Evolutionary conservation across 2,329 filamentous ascomycete species (phyloP).

Genomic region (Paraconiothyrium sp.): DNA sequence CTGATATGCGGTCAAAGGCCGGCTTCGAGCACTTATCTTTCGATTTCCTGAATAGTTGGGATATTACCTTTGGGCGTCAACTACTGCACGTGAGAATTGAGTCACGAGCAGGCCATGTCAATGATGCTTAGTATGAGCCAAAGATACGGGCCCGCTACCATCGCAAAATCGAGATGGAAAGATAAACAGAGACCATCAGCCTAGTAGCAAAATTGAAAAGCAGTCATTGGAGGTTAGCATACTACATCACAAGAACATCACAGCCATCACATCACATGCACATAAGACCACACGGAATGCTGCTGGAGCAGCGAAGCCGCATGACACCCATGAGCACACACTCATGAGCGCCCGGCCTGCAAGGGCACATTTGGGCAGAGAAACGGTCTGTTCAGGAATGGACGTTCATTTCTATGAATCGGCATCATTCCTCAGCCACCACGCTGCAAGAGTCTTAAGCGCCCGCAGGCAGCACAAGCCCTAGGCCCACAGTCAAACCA

Average conservation of each 20-base stretch:
- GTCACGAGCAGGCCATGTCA: no score
- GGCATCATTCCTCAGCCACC: constrained; percentile 62
- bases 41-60: no score
- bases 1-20: no score
- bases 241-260: background rate
- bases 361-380: constrained; percentile 15
- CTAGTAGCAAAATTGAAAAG: no score
- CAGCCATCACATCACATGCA: background rate
- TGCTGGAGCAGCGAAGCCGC: constrained; percentile 10
- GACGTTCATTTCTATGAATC: constrained; percentile 54
- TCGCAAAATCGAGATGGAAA: no score
- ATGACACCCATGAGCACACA: constrained; percentile 8
- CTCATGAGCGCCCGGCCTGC: constrained; percentile 13
- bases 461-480: constrained; percentile 38
- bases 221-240: no score
- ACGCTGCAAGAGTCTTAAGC: constrained; percentile 56
- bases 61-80: no score
- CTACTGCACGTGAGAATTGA: no score
- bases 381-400: constrained; percentile 62
- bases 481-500: constrained; percentile 34
- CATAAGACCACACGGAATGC: constrained; percentile 1
- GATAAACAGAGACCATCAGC: no score
- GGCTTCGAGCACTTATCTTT: no score
- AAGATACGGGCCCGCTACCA: no score
- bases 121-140: no score